Conservation (phyloP, 1,284 basidiomycete genomes). For the Trametes polyzona region DNA sequence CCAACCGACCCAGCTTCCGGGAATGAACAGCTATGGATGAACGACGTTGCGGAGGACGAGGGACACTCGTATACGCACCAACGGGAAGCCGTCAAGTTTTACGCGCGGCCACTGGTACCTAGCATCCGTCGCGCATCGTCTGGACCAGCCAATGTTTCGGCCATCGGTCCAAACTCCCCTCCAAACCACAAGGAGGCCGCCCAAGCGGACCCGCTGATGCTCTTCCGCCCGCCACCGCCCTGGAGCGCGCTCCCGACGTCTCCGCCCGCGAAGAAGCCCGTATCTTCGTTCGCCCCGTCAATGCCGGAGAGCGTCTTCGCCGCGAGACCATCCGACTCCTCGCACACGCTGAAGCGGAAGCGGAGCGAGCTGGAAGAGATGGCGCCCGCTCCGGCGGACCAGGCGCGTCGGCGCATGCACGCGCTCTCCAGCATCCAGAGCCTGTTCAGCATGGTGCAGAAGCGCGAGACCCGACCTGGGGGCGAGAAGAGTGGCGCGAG, state of each 20-base stretch:
- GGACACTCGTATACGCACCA: background rate
- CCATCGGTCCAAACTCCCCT: background rate
- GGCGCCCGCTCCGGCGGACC: conserved; percentile 1
- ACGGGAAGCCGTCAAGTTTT: conserved; percentile 15
- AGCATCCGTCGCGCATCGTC: conserved; percentile 2
- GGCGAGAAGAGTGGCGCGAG: background rate
- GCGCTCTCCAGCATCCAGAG: conserved; percentile 19
- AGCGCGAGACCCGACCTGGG: conserved; percentile 2
- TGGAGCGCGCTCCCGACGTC: conserved; percentile 36
- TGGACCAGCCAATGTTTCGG: no score
- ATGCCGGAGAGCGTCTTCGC: conserved; percentile 11
- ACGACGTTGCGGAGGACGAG: conserved; percentile 15
- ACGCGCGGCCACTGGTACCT: background rate
- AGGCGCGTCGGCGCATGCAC: conserved; percentile 17
- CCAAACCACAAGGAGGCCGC: background rate
- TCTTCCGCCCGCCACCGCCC: conserved; percentile 48
- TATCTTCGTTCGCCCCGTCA: background rate
- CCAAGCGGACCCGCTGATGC: conserved; percentile 38
- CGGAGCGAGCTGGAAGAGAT: background rate
- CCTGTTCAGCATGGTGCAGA: conserved; percentile 20
- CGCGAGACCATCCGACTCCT: background rate
- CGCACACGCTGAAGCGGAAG: conserved; percentile 4
- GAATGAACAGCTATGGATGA: background rate
- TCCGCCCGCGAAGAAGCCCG: conserved; percentile 1
- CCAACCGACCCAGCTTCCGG: background rate